phyloP scores from a whole-genome alignment of 2,329 filamentous ascomycete genomes.

The Albophoma yamanashiensis region DNA sequence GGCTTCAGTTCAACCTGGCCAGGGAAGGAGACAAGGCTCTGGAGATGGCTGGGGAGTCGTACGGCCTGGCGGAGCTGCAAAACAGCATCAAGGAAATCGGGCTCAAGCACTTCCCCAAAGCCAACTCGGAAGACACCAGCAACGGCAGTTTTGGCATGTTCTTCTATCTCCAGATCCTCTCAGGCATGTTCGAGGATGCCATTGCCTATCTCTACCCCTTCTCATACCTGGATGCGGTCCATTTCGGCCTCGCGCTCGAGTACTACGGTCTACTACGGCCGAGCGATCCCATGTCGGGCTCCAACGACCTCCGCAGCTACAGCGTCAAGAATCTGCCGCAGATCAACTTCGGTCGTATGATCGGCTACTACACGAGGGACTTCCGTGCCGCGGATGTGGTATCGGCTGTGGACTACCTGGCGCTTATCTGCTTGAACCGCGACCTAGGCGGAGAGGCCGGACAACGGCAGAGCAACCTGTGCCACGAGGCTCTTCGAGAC shows the following conservation, averaged over 20 bases:
- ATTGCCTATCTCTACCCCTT: constrained; percentile 85
- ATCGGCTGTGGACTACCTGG: constrained; percentile 86
- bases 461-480: constrained; percentile 67
- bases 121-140: constrained; percentile 60
- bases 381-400: constrained; percentile 86
- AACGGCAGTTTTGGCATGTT: constrained; percentile 77
- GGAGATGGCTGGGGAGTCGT: constrained; percentile 56
- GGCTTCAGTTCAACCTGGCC: constrained; percentile 61
- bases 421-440: constrained; percentile 81
- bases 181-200: constrained; percentile 90
- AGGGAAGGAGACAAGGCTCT: constrained; percentile 52
- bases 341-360: constrained; percentile 87
- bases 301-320: constrained; percentile 57
- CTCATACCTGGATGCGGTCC: constrained; percentile 85
- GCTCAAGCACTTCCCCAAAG: constrained; percentile 79
- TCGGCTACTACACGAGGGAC: constrained; percentile 91
- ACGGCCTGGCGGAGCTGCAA: constrained; percentile 59
- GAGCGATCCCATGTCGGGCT: constrained; percentile 64
- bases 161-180: constrained; percentile 84
- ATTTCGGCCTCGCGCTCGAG: constrained; percentile 82
- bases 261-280: constrained; percentile 87
- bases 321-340: constrained; percentile 64
- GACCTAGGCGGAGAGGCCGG: constrained; percentile 68
- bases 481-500: constrained; percentile 86
- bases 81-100: constrained; percentile 80